phyloP scores from a whole-genome alignment of 306 rosid species.

The Lathyrus aphaca region DNA sequence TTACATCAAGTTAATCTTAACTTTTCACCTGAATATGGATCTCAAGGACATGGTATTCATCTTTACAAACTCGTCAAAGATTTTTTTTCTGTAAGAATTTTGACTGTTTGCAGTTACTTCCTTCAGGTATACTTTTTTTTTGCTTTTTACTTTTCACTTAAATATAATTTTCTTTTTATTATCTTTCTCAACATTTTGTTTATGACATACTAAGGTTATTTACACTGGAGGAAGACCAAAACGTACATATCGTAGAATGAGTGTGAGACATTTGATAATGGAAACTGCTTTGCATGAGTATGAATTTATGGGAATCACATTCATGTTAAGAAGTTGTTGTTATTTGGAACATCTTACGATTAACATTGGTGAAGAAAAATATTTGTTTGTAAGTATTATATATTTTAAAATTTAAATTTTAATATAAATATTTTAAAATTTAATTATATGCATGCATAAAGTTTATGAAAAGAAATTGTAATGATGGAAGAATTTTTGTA shows the following conservation, averaged over 20 bases:
- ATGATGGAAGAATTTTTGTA: too few species aligned
- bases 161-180: neutral
- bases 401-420: too few species aligned
- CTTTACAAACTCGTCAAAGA: neutral
- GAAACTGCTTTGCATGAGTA: slow-evolving; percentile 40
- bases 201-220: slow-evolving; percentile 33
- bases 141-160: too few species aligned
- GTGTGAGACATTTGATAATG: slow-evolving; percentile 43
- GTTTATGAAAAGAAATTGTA: too few species aligned
- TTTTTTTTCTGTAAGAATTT: neutral
- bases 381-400: slow-evolving; percentile 35
- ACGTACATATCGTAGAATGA: neutral
- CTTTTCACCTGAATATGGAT: neutral
- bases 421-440: too few species aligned
- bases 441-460: too few species aligned
- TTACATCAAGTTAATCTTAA: slow-evolving; percentile 34
- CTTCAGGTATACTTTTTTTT: slow-evolving; percentile 33
- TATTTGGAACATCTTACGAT: slow-evolving; percentile 45
- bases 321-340: slow-evolving; percentile 50
- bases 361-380: neutral
- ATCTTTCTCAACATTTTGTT: neutral
- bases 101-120: slow-evolving; percentile 35
- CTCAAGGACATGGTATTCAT: neutral
- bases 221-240: slow-evolving; percentile 17
- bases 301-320: slow-evolving; percentile 49